Evolutionary conservation across 2,329 filamentous ascomycete species (phyloP).

Genomic region (Domatiomyces globalis): DNA sequence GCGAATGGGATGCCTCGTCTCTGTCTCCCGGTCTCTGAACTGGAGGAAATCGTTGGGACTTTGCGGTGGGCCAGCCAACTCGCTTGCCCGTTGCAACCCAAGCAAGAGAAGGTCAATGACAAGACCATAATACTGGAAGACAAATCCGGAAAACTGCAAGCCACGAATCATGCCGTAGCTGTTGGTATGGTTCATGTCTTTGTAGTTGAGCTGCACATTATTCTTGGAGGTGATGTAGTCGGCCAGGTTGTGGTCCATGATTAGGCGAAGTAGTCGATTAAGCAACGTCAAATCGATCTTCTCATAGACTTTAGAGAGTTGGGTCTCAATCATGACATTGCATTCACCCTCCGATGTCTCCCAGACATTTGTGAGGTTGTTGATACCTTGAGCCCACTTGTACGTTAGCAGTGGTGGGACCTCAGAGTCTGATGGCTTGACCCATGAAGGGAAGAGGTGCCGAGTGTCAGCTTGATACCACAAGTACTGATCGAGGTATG

Average conservation of each 20-base stretch:
- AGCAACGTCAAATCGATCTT: conserved; percentile 95
- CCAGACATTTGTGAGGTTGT: conserved; percentile 94
- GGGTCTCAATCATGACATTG: conserved; percentile 97
- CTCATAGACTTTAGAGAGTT: conserved; percentile 97
- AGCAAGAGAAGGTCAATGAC: conserved; percentile 87
- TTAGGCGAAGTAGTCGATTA: conserved; percentile 79
- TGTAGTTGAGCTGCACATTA: conserved; percentile 97
- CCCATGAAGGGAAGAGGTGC: conserved; percentile 94
- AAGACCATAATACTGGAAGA: conserved; percentile 96
- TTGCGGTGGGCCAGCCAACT: conserved; percentile 87
- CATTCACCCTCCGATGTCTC: conserved; percentile 86
- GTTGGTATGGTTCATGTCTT: conserved; percentile 99
- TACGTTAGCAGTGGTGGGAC: conserved; percentile 88
- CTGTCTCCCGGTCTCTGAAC: conserved; percentile 83
- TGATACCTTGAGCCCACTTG: conserved; percentile 99
- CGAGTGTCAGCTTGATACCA: conserved; percentile 99
- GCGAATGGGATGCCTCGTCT: conserved; percentile 85
- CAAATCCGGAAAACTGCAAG: conserved; percentile 93
- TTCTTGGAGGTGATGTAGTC: conserved; percentile 99
- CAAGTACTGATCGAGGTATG: conserved; percentile 93
- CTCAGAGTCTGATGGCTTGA: conserved; percentile 96
- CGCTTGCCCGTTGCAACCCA: conserved; percentile 88
- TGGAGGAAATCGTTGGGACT: conserved; percentile 95
- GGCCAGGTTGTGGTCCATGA: conserved; percentile 98
- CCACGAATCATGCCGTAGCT: conserved; percentile 97